Base-by-base conservation (phyloP, 1,139 yeast species). In the Eremothecium cymbalariae region DNA sequence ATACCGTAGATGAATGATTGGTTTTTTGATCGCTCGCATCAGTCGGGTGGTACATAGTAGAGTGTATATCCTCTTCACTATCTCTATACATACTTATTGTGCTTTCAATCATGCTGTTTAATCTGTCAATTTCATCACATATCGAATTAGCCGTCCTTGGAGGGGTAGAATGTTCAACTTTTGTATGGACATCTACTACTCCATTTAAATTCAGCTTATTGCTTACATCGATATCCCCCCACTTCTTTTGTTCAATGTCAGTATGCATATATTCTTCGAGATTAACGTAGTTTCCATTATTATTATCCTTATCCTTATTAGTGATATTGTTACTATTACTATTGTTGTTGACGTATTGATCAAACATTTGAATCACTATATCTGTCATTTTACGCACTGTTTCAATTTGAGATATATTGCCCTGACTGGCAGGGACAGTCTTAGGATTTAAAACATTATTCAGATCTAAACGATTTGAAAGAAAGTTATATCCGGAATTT, bases 331-430 rank as follows among this genome's bases (percentile, higher is more conserved):
- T n/a, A n/a, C n/a, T n/a, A n/a, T n/a, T 9, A 8, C 21, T 25
- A 25, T 27, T 14, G 19, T 27, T 21, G 9, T 14, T 14, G 3
- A 17, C 21, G 21, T 27, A 27, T 17, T 27, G 21, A 16, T 27
- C 30, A 27, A 27, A 27, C 30, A 27, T 27, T 27, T 18, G 30
- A 14, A 27, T 27, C 14, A 27, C 21, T 4, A 27, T 27, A 17
- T 27, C 30, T 17, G 14, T 14, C 21, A 27, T 27, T 27, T 27
- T 27, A n/a, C 21, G 19, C 8, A 27, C 21, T n/a, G 30, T n/a
- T n/a, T 27, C 30, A 8, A 17, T 27, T 21, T 27, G 19, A 14
- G 21, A n/a, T 15, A 9, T 15, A 16, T 11, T 11, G n/a, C 11
- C 30, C 4, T 17, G n/a, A 11, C 30, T 18, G 5, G 21, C 21